Evolutionary conservation across 148 eudicot genomes (phyloP).

Genomic region (Oxyria digyna): DNA sequence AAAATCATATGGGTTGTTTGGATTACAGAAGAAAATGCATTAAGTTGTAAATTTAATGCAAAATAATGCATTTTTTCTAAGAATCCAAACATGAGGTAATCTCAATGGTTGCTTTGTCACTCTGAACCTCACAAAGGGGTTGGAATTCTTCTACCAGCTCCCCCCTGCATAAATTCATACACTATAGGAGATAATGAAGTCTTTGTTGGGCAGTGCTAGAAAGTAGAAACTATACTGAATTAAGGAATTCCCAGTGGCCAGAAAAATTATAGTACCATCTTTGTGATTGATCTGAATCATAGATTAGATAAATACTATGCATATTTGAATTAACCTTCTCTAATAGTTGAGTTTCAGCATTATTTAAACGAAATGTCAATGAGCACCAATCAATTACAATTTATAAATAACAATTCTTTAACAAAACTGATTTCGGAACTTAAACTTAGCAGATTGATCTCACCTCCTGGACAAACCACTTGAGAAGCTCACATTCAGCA

Average conservation of each 20-base stretch:
- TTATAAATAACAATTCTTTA: too few relatives aligned
- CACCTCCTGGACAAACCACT: slow-evolving; percentile 81
- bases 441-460: background rate
- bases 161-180: slow-evolving; percentile 42
- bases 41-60: too few relatives aligned
- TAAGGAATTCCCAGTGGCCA: background rate
- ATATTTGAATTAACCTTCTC: background rate
- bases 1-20: too few relatives aligned
- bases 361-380: background rate
- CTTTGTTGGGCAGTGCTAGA: too few relatives aligned
- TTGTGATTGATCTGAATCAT: background rate
- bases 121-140: slow-evolving; percentile 97
- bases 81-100: slow-evolving; percentile 34
- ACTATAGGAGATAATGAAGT: too few relatives aligned
- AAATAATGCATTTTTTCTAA: too few relatives aligned
- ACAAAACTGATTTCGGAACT: background rate
- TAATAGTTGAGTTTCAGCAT: background rate
- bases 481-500: slow-evolving; percentile 95
- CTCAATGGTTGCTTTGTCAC: slow-evolving; percentile 98
- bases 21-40: background rate
- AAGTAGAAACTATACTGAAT: background rate
- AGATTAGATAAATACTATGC: background rate
- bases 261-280: background rate
- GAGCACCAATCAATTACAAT: background rate
- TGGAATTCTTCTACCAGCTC: slow-evolving; percentile 84